Base-by-base conservation (phyloP, 306 rosid species). In the Castanea crenata region DNA sequence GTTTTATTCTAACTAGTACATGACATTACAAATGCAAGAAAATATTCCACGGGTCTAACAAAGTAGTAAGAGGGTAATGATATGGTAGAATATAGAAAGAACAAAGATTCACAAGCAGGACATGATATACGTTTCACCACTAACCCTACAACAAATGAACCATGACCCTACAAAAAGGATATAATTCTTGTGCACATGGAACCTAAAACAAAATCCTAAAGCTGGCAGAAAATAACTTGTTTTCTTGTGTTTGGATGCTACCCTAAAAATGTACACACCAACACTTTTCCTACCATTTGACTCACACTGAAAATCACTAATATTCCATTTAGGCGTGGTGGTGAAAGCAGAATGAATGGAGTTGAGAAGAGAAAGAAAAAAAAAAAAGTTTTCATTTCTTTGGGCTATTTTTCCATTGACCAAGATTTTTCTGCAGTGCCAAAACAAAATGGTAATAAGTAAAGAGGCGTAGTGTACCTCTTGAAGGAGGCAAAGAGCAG, bases 401-500 rank as follows among this genome's bases (percentile, higher is more conserved):
- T 41, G 46, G 46, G 46, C 11, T 41, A 2, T 7, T 41, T 41
- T 8, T 41, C 46, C 46, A 2, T 41, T 41, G 11, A 41, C 3
- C 46, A 41, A 41, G 46, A 41, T 41, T 41, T 8, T 41, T 41
- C 46, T 41, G 46, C 46, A 41, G 11, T 41, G 46, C 46, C 46
- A 11, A 41, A 41, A 41, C 46, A 41, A 41, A 41, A 41, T 41
- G 46, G 46, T 8, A 41, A 41, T 8, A 41, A 41, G 46, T 41
- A 41, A 41, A 41, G 8, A 41, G 46, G 11, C 11, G 14, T 49
- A 49, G 54, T 11, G 54, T 84, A 95, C 99, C 97, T 96, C 98
- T 85, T 96, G 98, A 88, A 96, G 98, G 68, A 96, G 93, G 91
- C 98, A 93, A 46, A 96, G 89, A 79, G 96, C 96, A 84, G 86